Conservation (phyloP, 768 basidiomycete genomes). For the Fomitopsis serialis region DNA sequence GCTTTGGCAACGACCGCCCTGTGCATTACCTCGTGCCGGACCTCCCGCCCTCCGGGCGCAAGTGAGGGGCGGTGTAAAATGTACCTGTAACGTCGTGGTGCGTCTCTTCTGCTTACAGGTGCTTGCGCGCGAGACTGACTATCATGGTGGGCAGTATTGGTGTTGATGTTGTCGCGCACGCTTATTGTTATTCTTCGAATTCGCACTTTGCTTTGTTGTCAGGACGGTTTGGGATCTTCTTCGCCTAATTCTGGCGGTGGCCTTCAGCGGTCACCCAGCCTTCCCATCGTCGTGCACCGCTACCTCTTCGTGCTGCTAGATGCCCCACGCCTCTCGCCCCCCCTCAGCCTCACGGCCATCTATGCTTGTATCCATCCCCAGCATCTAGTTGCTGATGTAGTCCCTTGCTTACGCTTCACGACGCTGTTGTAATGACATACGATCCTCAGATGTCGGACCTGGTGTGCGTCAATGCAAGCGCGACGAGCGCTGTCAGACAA, state of each 20-base stretch:
- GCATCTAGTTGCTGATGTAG: not conserved
- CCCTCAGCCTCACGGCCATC: not conserved
- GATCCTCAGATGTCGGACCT: too few species aligned
- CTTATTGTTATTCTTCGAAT: not conserved
- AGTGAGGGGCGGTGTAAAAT: conserved; percentile 6
- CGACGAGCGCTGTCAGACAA: too few species aligned
- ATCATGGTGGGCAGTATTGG: not conserved
- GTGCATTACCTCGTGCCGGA: conserved; percentile 26
- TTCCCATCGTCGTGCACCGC: not conserved
- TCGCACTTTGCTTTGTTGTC: not conserved
- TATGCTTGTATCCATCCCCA: not conserved
- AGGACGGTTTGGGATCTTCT: not conserved
- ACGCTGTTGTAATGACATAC: not conserved
- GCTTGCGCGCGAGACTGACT: not conserved
- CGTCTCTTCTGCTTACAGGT: not conserved
- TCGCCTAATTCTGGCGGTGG: conserved; percentile 1
- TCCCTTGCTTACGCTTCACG: not conserved
- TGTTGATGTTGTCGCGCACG: not conserved
- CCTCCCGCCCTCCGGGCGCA: conserved; percentile 11
- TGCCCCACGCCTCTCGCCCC: not conserved
- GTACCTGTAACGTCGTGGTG: conserved; percentile 10
- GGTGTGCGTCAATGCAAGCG: too few species aligned
- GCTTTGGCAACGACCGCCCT: conserved; percentile 23
- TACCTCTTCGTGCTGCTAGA: not conserved
- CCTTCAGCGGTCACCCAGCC: conserved; percentile 1